phyloP scores from a whole-genome alignment of 345 rosid genomes.

The Eucalyptus pumila region DNA sequence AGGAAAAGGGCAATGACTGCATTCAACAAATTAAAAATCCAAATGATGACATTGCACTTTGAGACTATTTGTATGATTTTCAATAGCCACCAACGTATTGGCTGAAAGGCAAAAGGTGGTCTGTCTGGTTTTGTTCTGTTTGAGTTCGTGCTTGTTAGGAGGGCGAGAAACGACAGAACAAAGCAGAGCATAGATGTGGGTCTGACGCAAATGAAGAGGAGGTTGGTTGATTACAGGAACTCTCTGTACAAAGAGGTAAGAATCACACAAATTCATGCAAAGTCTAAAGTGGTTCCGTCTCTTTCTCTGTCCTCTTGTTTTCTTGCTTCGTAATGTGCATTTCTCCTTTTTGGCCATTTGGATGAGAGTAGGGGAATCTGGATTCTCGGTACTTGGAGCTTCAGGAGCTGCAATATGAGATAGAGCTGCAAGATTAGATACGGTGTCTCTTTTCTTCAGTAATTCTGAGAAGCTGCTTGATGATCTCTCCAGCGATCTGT shows the following conservation, averaged over 20 bases:
- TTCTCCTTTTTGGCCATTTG: not conserved
- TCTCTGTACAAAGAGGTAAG: conserved; percentile 69
- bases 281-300: not conserved
- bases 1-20: not conserved
- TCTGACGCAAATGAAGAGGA: conserved; percentile 56
- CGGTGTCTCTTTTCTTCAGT: conserved; percentile 70
- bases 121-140: not conserved
- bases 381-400: conserved; percentile 74
- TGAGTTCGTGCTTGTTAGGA: not conserved
- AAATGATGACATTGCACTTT: not conserved
- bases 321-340: not conserved
- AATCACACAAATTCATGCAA: not conserved
- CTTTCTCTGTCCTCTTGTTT: not conserved
- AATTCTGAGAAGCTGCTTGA: conserved; percentile 81
- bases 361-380: conserved; percentile 48
- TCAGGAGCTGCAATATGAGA: no score
- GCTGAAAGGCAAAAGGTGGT: not conserved
- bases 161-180: not conserved
- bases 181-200: conserved; percentile 38
- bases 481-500: conserved; percentile 69
- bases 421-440: conserved; percentile 90
- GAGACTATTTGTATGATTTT: not conserved
- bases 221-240: conserved; percentile 52
- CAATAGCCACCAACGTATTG: not conserved
- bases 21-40: not conserved